phyloP scores from a whole-genome alignment of 108 stramenopile genomes.

The Mayamaea pseudoterrestris region DNA sequence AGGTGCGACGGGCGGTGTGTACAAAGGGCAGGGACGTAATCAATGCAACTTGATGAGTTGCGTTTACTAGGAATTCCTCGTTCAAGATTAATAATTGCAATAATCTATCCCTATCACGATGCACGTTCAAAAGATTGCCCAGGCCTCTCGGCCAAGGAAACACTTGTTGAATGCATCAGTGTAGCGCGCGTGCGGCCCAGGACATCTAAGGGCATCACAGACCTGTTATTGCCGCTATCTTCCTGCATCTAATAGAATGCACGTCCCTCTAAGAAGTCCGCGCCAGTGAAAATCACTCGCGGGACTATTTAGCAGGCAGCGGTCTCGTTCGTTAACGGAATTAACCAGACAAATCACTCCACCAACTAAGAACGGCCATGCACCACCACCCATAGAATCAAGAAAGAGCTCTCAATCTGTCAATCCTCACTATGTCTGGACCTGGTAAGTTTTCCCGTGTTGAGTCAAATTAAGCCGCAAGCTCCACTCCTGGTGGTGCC shows the following conservation, averaged over 20 bases:
- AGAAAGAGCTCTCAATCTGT: constrained; percentile 81
- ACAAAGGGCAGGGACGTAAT: constrained; percentile 51
- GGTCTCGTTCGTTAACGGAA: constrained; percentile 99
- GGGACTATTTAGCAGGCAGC: constrained; percentile 90
- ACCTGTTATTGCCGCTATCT: constrained; percentile 97
- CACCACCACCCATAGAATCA: constrained; percentile 79
- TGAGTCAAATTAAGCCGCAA: constrained; percentile 79
- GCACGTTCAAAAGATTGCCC: constrained; percentile 94
- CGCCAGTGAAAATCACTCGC: constrained; percentile 54
- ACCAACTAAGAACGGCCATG: constrained; percentile 71
- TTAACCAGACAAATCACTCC: constrained; percentile 99
- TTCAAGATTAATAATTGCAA: constrained; percentile 99
- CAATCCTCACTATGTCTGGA: constrained; percentile 81
- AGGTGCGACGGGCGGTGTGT: constrained; percentile 99
- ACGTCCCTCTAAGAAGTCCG: constrained; percentile 94
- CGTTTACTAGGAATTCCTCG: constrained; percentile 99
- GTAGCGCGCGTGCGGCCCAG: constrained; percentile 98
- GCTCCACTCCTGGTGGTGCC: constrained; percentile 70
- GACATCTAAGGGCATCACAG: constrained; percentile 98
- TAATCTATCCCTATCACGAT: constrained; percentile 99
- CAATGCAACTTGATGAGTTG: constrained; percentile 89
- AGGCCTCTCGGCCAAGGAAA: constrained; percentile 88
- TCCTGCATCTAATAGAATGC: constrained; percentile 84
- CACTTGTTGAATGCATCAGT: constrained; percentile 93
- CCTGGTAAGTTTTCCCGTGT: constrained; percentile 73